Conservation (phyloP, 768 basidiomycete genomes). For the Boletus barrowsii region DNA sequence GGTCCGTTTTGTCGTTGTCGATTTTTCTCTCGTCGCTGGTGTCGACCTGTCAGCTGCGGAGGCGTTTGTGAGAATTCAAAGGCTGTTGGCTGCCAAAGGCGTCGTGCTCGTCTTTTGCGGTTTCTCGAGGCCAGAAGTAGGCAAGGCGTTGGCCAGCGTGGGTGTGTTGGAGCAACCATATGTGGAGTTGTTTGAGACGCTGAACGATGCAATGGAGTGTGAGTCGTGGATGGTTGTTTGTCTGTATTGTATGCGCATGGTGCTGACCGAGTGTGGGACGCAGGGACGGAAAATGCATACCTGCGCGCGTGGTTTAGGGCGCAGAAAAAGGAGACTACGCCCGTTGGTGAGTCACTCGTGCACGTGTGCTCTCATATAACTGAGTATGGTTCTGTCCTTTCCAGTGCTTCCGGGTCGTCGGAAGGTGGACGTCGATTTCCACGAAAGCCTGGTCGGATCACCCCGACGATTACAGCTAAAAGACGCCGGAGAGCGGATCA, state of each 20-base stretch:
- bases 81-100: slow-evolving; percentile 69
- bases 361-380: not conserved
- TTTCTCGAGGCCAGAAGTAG: slow-evolving; percentile 60
- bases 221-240: slow-evolving; percentile 31
- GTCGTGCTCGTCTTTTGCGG: slow-evolving; percentile 91
- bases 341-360: slow-evolving; percentile 39
- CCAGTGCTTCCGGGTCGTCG: slow-evolving; percentile 59
- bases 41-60: slow-evolving; percentile 96
- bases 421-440: slow-evolving; percentile 44
- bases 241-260: not conserved
- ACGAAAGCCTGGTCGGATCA: slow-evolving; percentile 48
- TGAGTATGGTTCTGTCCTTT: not conserved
- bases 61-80: slow-evolving; percentile 88
- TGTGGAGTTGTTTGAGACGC: slow-evolving; percentile 77
- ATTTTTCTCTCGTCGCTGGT: slow-evolving; percentile 80
- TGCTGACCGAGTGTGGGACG: slow-evolving; percentile 6
- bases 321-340: slow-evolving; percentile 51
- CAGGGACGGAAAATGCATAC: slow-evolving; percentile 94
- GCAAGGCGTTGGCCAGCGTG: slow-evolving; percentile 72
- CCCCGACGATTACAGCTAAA: slow-evolving; percentile 67
- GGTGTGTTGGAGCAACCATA: slow-evolving; percentile 72
- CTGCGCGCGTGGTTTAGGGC: slow-evolving; percentile 74
- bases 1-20: slow-evolving; percentile 87
- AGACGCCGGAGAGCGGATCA: slow-evolving; percentile 69
- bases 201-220: slow-evolving; percentile 95